Evolutionary conservation across 2,329 filamentous ascomycete species (phyloP).

Genomic region (Zymoseptoria crescenta): DNA sequence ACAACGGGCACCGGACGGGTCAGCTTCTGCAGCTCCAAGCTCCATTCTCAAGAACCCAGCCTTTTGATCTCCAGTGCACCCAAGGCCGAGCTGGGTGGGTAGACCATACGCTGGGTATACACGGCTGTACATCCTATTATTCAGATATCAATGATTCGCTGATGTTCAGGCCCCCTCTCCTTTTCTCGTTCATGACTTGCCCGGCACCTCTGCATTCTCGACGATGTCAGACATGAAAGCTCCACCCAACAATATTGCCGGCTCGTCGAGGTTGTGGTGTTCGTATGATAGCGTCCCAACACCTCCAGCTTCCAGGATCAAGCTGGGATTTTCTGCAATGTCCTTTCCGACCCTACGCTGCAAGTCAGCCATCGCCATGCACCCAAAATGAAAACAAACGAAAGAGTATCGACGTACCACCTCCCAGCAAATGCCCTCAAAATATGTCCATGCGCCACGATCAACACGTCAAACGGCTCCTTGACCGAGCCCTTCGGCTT

Average conservation of each 20-base stretch:
- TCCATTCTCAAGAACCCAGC: no score
- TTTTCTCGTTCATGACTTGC: not conserved
- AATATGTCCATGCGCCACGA: slow-evolving; percentile 88
- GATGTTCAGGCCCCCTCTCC: not conserved
- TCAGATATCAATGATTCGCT: not conserved
- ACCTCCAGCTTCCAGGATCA: slow-evolving; percentile 65
- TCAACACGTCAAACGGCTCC: slow-evolving; percentile 56
- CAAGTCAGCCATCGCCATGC: not conserved
- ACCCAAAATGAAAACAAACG: not conserved
- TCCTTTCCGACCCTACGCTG: slow-evolving; percentile 51
- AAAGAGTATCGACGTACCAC: slow-evolving; percentile 45
- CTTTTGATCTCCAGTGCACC: no score
- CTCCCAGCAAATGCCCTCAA: slow-evolving; percentile 79
- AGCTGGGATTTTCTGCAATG: slow-evolving; percentile 65
- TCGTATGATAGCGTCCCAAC: slow-evolving; percentile 47
- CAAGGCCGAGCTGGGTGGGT: no score
- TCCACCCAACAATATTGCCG: slow-evolving; percentile 44
- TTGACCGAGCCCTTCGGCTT: slow-evolving; percentile 34
- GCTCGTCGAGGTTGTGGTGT: slow-evolving; percentile 42
- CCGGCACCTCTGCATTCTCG: slow-evolving; percentile 31
- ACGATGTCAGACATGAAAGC: slow-evolving; percentile 45
- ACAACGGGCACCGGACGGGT: not conserved
- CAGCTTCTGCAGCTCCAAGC: no score
- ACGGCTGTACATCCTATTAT: not conserved
- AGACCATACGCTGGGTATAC: not conserved